Conservation (phyloP, 179 eudicot genomes). For the Silene coronaria region DNA sequence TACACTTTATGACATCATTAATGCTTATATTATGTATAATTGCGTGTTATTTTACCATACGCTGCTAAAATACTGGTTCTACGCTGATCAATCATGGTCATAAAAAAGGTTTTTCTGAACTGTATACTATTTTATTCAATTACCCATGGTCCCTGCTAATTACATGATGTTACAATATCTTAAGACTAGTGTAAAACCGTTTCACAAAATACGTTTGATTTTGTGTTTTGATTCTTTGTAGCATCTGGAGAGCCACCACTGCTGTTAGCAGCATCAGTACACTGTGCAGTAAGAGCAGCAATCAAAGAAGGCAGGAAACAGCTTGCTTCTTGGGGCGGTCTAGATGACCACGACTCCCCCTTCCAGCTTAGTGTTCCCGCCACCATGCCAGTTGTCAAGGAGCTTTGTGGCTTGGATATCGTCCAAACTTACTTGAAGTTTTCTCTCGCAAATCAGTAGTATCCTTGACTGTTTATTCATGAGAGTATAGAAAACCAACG, state of each 20-base stretch:
- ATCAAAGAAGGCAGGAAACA: constrained; percentile 71
- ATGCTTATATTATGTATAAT: too few species aligned
- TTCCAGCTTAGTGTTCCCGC: constrained; percentile 81
- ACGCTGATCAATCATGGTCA: too few species aligned
- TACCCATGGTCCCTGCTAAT: neutral
- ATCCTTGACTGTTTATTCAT: neutral
- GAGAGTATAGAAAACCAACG: neutral
- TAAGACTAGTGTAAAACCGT: neutral
- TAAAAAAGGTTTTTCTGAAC: too few species aligned
- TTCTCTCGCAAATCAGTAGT: neutral
- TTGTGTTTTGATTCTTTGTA: constrained; percentile 26
- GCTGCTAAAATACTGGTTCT: too few species aligned
- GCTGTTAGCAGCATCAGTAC: constrained; percentile 75
- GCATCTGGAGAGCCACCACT: constrained; percentile 96
- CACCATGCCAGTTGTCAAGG: constrained; percentile 79
- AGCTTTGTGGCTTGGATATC: constrained; percentile 69
- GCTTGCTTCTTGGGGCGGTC: constrained; percentile 50
- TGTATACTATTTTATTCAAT: neutral
- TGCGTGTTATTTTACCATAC: too few species aligned
- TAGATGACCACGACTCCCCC: constrained; percentile 21
- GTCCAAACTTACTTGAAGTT: constrained; percentile 51
- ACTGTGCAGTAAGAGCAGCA: constrained; percentile 85
- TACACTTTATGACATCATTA: too few species aligned
- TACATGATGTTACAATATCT: neutral
- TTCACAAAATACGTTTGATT: neutral